Conservation (phyloP, 169 alveolate species). For the Cryptosporidium viatorum region DNA sequence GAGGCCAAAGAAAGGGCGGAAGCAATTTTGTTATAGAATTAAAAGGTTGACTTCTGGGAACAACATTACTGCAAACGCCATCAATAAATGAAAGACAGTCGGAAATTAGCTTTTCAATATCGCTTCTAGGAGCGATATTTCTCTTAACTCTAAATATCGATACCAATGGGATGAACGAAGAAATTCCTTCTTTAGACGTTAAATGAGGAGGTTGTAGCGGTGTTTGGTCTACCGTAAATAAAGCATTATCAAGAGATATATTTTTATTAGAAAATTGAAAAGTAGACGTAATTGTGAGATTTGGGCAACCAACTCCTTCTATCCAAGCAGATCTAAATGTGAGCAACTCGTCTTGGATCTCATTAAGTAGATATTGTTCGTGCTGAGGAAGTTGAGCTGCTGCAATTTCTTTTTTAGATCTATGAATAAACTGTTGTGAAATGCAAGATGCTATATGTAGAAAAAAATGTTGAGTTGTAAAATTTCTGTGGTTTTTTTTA, state of each 20-base stretch:
- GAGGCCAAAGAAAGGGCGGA: constrained; percentile 72
- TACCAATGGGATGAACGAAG: constrained; percentile 61
- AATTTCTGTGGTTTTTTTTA: constrained; percentile 37
- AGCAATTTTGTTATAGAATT: constrained; percentile 35
- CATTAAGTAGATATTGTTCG: constrained; percentile 65
- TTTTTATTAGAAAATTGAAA: constrained; percentile 44
- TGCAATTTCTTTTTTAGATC: constrained; percentile 68
- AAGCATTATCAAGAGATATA: constrained; percentile 4
- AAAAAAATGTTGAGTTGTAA: constrained; percentile 71
- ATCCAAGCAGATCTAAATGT: constrained; percentile 73
- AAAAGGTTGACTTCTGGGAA: neutral
- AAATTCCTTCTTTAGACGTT: constrained; percentile 55
- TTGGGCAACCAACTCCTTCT: constrained; percentile 75
- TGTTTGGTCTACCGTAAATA: constrained; percentile 58
- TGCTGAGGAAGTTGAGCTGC: constrained; percentile 61
- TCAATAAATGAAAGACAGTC: constrained; percentile 12
- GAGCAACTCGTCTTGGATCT: constrained; percentile 47
- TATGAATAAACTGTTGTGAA: constrained; percentile 64
- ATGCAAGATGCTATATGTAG: constrained; percentile 46
- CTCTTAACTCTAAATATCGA: constrained; percentile 26
- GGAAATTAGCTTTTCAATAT: constrained; percentile 1
- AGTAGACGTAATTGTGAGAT: constrained; percentile 50
- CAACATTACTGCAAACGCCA: neutral
- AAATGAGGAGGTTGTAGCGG: constrained; percentile 71
- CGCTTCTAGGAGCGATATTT: neutral